Evolutionary conservation across 768 basidiomycete species (phyloP).

Genomic region (Epithele typhae): DNA sequence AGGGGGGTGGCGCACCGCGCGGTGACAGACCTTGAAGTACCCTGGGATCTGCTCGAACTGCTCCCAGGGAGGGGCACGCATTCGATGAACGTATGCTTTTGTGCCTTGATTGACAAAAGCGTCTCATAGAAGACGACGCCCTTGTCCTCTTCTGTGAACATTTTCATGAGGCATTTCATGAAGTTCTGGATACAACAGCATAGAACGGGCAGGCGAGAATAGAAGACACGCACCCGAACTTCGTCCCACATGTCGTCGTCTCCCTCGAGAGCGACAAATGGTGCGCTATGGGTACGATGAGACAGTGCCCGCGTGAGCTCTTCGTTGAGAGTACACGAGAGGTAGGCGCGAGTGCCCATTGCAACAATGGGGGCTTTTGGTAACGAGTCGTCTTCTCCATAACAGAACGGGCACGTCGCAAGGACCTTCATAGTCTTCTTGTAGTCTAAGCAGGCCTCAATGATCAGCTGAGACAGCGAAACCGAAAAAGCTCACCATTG

Average conservation of each 20-base stretch:
- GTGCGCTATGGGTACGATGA: slow-evolving; percentile 96
- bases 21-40: slow-evolving; percentile 75
- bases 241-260: slow-evolving; percentile 99
- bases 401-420: slow-evolving; percentile 84
- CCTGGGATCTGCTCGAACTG: slow-evolving; percentile 84
- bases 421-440: slow-evolving; percentile 90
- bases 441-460: slow-evolving; percentile 67
- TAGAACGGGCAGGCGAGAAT: background rate
- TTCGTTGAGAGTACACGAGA: slow-evolving; percentile 85
- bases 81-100: slow-evolving; percentile 91
- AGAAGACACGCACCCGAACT: slow-evolving; percentile 62
- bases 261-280: slow-evolving; percentile 83
- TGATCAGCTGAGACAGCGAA: background rate
- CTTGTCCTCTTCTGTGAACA: slow-evolving; percentile 90
- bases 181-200: slow-evolving; percentile 42
- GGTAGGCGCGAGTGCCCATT: slow-evolving; percentile 85
- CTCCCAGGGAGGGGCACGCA: slow-evolving; percentile 88
- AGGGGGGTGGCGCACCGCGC: too few relatives aligned
- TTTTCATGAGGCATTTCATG: slow-evolving; percentile 92
- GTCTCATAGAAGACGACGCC: slow-evolving; percentile 97
- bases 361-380: slow-evolving; percentile 88
- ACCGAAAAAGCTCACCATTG: slow-evolving; percentile 58
- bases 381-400: slow-evolving; percentile 84
- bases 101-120: slow-evolving; percentile 78
- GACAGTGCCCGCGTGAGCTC: slow-evolving; percentile 93